phyloP scores from a whole-genome alignment of 495 filamentous ascomycete species.

The Aspergillus ostianus region DNA sequence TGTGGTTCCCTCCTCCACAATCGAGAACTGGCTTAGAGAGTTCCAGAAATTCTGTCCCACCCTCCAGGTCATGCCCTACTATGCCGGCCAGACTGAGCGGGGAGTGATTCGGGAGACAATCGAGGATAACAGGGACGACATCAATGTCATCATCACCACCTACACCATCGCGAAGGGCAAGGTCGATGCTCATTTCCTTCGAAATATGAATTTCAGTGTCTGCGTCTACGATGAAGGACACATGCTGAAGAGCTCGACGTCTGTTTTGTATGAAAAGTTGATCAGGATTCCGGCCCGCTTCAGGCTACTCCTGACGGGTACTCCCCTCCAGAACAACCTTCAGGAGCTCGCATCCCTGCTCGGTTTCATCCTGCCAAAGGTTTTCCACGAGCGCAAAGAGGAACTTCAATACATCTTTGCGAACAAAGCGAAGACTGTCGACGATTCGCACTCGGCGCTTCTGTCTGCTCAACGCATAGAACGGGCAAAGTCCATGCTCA shows the following conservation, averaged over 20 bases:
- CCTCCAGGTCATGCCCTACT: constrained; percentile 76
- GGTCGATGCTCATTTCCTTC: constrained; percentile 67
- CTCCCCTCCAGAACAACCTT: constrained; percentile 93
- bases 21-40: constrained; percentile 94
- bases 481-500: constrained; percentile 85
- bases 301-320: constrained; percentile 85
- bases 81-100: constrained; percentile 63
- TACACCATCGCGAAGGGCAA: constrained; percentile 72
- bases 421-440: constrained; percentile 81
- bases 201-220: constrained; percentile 58
- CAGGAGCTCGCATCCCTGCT: constrained; percentile 86
- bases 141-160: constrained; percentile 89
- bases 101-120: constrained; percentile 65
- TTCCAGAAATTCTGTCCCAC: constrained; percentile 82
- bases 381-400: constrained; percentile 73
- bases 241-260: constrained; percentile 80
- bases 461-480: constrained; percentile 81
- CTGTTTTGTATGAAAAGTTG: constrained; percentile 74
- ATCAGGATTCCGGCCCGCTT: constrained; percentile 75
- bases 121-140: constrained; percentile 54
- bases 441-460: constrained; percentile 67
- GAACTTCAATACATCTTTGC: constrained; percentile 81
- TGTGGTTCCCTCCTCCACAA: constrained; percentile 85
- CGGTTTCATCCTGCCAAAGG: constrained; percentile 81
- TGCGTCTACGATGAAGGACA: constrained; percentile 95